Percentiles rank a stretch among this genome's conserved stretches.
phyloP scores from a whole-genome alignment of 2,329 filamentous ascomycete genomes.

The Colletotrichum endophyticum region DNA sequence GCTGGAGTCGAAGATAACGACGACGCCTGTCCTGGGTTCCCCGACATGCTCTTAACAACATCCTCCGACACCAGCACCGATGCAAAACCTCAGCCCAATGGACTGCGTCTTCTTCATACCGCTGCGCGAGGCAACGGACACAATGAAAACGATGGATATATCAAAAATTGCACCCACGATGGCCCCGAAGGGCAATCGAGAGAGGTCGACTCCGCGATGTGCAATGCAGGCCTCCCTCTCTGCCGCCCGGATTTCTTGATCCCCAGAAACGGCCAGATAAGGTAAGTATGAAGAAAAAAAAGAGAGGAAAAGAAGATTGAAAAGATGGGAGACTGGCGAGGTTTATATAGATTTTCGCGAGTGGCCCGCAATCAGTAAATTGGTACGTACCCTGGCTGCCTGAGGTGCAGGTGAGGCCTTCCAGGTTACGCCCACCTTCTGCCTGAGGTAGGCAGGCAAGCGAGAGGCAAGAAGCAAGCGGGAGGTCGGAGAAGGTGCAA shows the following conservation, averaged over 20 bases:
- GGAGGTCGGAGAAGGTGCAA: neutral
- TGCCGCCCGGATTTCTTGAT: conserved; percentile 47
- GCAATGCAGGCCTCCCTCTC: conserved; percentile 56
- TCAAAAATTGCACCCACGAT: conserved; percentile 20
- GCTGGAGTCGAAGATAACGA: no score
- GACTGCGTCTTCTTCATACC: conserved; percentile 22
- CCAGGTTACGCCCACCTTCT: neutral
- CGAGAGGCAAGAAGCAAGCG: neutral
- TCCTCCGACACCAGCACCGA: no score
- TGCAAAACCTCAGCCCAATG: no score
- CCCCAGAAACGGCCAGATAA: conserved; percentile 44
- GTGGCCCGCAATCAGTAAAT: neutral
- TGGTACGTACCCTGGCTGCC: neutral
- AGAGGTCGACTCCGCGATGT: conserved; percentile 37
- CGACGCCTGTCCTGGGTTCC: no score
- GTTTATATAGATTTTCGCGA: conserved; percentile 34
- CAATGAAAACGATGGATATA: conserved; percentile 25
- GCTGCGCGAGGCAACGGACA: conserved; percentile 6
- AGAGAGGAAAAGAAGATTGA: neutral
- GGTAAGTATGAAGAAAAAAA: conserved; percentile 53
- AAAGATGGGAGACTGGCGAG: neutral
- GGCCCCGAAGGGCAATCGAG: conserved; percentile 23
- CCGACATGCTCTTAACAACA: no score
- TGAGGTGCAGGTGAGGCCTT: neutral
- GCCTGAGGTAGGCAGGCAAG: neutral